Evolutionary conservation across 2,329 filamentous ascomycete species (phyloP).

Genomic region (Akanthomyces lecanii): DNA sequence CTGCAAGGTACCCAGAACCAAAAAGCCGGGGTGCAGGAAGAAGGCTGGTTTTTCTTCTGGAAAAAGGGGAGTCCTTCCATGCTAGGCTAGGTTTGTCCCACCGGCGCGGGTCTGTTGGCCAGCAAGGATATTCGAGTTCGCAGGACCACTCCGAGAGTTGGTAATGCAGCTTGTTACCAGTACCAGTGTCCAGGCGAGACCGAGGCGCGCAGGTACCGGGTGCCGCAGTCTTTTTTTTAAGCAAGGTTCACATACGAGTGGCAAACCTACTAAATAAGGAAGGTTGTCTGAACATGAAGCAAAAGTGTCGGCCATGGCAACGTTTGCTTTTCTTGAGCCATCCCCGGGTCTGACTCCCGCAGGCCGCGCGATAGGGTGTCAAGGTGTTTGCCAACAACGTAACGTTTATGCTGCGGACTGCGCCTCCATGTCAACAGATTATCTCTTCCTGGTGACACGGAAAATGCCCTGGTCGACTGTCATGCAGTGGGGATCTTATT

Average conservation of each 20-base stretch:
- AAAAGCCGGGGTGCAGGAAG: conserved; percentile 14
- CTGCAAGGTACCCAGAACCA: conserved; percentile 14
- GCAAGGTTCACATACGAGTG: neutral
- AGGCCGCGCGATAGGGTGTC: neutral
- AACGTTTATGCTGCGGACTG: neutral
- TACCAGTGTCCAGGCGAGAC: neutral
- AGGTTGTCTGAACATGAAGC: conserved; percentile 3
- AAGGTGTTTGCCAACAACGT: neutral
- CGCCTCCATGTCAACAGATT: neutral
- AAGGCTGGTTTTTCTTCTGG: conserved; percentile 12
- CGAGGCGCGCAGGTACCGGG: neutral
- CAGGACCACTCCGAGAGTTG: neutral
- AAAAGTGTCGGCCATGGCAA: neutral
- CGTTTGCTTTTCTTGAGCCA: neutral
- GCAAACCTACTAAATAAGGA: neutral
- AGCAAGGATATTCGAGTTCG: neutral
- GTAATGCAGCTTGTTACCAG: neutral
- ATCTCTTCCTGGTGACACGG: neutral
- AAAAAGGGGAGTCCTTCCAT: conserved; percentile 16
- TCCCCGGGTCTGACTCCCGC: neutral
- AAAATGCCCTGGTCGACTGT: neutral
- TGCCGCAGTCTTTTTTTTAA: neutral
- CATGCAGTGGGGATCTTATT: neutral
- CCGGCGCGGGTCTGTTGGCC: conserved; percentile 1
- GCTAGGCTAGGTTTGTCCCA: conserved; percentile 6